A percentile compares a stretch with the other conserved stretches of the same genome.
These are phyloP conservation scores for Paspalum notatum DNA, from an alignment of 176 grass and related monocot species.

Conservation along the genomic window DNA sequence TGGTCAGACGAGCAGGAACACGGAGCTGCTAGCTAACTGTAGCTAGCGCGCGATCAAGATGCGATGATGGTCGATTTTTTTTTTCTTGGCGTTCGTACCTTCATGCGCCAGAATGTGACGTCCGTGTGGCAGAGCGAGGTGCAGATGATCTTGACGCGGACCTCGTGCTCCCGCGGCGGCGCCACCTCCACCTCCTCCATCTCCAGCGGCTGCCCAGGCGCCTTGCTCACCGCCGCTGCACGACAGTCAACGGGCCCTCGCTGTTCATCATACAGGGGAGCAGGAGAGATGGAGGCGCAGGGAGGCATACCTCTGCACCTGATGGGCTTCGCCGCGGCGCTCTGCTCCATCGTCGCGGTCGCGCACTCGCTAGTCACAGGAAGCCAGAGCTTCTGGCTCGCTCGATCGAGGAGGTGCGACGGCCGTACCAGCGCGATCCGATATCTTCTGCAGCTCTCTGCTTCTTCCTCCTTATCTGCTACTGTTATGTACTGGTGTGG, in stretches of 20 bases:
- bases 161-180: conserved; percentile 63
- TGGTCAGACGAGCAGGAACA: no score
- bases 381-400: neutral
- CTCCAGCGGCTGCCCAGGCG: conserved; percentile 54
- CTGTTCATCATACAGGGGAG: neutral
- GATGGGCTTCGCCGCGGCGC: conserved; percentile 36
- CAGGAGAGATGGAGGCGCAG: neutral
- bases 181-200: conserved; percentile 87
- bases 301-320: conserved; percentile 65
- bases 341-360: conserved; percentile 31
- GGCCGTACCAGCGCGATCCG: neutral
- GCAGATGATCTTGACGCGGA: conserved; percentile 64
- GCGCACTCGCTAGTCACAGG: no score
- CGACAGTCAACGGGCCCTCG: no score
- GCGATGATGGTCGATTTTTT: no score
- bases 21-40: no score
- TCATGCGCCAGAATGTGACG: conserved; percentile 65
- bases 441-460: neutral
- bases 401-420: neutral
- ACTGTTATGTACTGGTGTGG: no score
- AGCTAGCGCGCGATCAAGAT: no score
- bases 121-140: conserved; percentile 80
- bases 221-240: conserved; percentile 70
- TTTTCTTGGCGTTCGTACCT: conserved; percentile 16
- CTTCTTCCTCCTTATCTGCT: no score